Evolutionary conservation across 768 basidiomycete species (phyloP).

Genomic region (Leucocoprinus leucothites): DNA sequence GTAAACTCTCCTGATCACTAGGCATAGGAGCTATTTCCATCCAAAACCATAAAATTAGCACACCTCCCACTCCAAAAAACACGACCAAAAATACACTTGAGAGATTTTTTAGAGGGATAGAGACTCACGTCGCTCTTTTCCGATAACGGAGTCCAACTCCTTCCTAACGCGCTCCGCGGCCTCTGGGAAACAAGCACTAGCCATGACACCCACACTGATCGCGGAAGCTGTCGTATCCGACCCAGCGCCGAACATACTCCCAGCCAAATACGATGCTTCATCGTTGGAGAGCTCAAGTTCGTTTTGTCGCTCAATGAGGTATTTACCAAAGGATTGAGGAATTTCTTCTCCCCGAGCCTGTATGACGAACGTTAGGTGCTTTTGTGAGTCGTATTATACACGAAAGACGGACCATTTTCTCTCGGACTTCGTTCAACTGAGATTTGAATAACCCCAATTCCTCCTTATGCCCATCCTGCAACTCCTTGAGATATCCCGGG

Average conservation of each 20-base stretch:
- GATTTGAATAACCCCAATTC: slow-evolving; percentile 54
- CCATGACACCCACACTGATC: slow-evolving; percentile 54
- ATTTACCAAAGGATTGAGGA: slow-evolving; percentile 50
- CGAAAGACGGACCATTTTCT: slow-evolving; percentile 35
- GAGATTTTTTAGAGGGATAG: not conserved
- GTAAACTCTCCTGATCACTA: slow-evolving; percentile 38
- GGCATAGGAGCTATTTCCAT: slow-evolving; percentile 31
- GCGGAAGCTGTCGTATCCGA: slow-evolving; percentile 64
- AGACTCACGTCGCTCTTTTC: slow-evolving; percentile 36
- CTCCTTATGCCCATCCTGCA: slow-evolving; percentile 53
- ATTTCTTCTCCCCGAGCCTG: slow-evolving; percentile 32
- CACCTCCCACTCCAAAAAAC: not conserved
- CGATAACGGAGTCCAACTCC: slow-evolving; percentile 52
- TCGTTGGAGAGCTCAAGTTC: slow-evolving; percentile 52
- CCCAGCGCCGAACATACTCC: slow-evolving; percentile 65
- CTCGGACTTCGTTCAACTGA: slow-evolving; percentile 44
- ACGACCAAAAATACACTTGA: not conserved
- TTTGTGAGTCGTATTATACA: not conserved
- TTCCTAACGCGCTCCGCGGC: slow-evolving; percentile 49
- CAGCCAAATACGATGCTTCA: slow-evolving; percentile 62
- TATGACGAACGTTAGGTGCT: not conserved
- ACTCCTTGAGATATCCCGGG: slow-evolving; percentile 59
- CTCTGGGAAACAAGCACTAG: slow-evolving; percentile 52
- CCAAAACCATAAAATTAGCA: not conserved
- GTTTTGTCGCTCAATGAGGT: slow-evolving; percentile 52